A percentile compares a stretch with the other conserved stretches of the same genome.
These are phyloP conservation scores for Graphilbum ipis-grandicollis DNA, from an alignment of 2,329 filamentous ascomycete species.

Conservation along the genomic window DNA sequence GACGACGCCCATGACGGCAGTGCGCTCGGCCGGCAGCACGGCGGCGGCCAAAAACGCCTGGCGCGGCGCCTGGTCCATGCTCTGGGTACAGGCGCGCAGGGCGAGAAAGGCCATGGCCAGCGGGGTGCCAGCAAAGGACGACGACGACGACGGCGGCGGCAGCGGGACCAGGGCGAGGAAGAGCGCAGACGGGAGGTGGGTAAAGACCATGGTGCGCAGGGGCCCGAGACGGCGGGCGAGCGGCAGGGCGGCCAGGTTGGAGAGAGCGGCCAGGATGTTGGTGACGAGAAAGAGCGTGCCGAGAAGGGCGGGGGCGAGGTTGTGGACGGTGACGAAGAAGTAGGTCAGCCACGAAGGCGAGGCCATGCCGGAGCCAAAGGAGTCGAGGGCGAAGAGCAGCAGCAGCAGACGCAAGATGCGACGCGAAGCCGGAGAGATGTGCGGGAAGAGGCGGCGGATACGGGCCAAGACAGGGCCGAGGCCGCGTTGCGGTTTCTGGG, in stretches of 20 bases:
- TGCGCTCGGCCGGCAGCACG: slow-evolving; percentile 47
- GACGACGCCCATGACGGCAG: slow-evolving; percentile 52
- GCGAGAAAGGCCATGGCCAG: slow-evolving; percentile 34
- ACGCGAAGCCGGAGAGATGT: slow-evolving; percentile 38
- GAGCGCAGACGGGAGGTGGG: slow-evolving; percentile 51
- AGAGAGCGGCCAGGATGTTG: slow-evolving; percentile 30
- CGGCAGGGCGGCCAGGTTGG: slow-evolving; percentile 34
- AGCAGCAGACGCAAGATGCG: slow-evolving; percentile 32
- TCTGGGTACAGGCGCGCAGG: slow-evolving; percentile 42
- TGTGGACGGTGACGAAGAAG: slow-evolving; percentile 32
- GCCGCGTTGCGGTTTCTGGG: background rate
- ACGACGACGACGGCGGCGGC: background rate
- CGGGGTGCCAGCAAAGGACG: slow-evolving; percentile 2
- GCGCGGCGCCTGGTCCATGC: slow-evolving; percentile 56
- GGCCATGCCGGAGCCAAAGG: slow-evolving; percentile 25
- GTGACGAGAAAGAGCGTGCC: slow-evolving; percentile 38
- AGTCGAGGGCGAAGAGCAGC: slow-evolving; percentile 25
- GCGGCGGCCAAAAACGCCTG: slow-evolving; percentile 52
- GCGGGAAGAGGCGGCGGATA: slow-evolving; percentile 24
- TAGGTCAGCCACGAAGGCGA: slow-evolving; percentile 39
- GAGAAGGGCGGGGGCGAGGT: slow-evolving; percentile 28
- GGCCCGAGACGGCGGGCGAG: slow-evolving; percentile 21
- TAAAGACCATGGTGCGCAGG: slow-evolving; percentile 53
- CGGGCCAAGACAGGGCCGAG: too few relatives aligned
- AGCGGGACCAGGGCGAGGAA: slow-evolving; percentile 40